Conservation (phyloP, 2,329 filamentous ascomycete genomes). For the Claviceps quebecensis region DNA sequence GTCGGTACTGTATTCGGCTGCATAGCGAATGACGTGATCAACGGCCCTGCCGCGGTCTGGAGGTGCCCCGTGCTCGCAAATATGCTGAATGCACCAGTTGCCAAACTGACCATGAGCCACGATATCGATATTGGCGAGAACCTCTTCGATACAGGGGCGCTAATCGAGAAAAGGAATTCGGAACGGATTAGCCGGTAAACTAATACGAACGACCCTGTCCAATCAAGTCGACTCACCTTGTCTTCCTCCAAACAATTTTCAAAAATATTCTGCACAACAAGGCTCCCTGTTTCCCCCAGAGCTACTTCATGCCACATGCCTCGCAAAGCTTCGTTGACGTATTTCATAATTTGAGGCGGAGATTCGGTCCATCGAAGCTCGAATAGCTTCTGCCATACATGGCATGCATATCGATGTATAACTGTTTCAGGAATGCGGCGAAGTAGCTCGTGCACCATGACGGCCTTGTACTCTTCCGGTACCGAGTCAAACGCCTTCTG, state of each 20-base stretch:
- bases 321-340: slow-evolving; percentile 84
- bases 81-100: slow-evolving; percentile 99
- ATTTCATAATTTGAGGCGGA: slow-evolving; percentile 96
- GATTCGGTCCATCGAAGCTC: slow-evolving; percentile 91
- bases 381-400: slow-evolving; percentile 99
- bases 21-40: slow-evolving; percentile 87
- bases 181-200: background rate
- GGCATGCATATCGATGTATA: slow-evolving; percentile 95
- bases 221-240: slow-evolving; percentile 47
- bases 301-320: slow-evolving; percentile 99
- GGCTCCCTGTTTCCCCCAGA: slow-evolving; percentile 87
- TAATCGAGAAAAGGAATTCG: slow-evolving; percentile 21
- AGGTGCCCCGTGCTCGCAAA: slow-evolving; percentile 89
- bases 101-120: slow-evolving; percentile 96
- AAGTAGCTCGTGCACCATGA: slow-evolving; percentile 97
- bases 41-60: slow-evolving; percentile 85
- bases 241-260: slow-evolving; percentile 98
- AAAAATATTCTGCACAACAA: slow-evolving; percentile 98
- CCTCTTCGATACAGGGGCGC: slow-evolving; percentile 95
- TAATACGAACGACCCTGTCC: background rate
- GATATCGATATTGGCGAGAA: slow-evolving; percentile 86
- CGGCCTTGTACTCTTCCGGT: slow-evolving; percentile 91
- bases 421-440: slow-evolving; percentile 94
- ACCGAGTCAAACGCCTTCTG: slow-evolving; percentile 98
- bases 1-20: slow-evolving; percentile 95